A percentile compares a stretch with the other conserved stretches of the same genome.
These are phyloP conservation scores for Aspergillus fumigatus DNA, from an alignment of 2,329 filamentous ascomycete species.

Conservation along the genomic window DNA sequence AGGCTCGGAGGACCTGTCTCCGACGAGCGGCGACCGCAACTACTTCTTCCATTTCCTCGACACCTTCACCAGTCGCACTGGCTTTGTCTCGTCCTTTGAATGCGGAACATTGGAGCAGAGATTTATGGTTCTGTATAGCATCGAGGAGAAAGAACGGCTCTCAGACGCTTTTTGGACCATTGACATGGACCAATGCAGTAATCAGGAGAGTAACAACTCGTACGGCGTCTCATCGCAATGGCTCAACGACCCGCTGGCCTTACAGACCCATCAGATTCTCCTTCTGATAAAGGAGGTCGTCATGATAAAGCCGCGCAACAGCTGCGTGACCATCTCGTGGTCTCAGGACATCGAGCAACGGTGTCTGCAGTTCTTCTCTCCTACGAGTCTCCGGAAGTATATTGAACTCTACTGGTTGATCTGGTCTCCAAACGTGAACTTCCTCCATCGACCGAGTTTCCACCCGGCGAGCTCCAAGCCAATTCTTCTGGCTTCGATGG, in stretches of 20 bases:
- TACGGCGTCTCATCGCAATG: conserved; percentile 11
- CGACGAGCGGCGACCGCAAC: conserved; percentile 3
- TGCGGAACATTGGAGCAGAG: conserved; percentile 32
- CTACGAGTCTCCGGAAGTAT: conserved; percentile 25
- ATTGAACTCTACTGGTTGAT: conserved; percentile 34
- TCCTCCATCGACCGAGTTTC: conserved; percentile 35
- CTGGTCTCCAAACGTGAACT: conserved; percentile 37
- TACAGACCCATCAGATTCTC: conserved; percentile 35
- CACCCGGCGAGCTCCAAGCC: conserved; percentile 25
- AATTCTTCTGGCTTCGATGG: conserved; percentile 32
- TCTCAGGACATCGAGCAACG: conserved; percentile 26
- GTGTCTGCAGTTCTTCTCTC: conserved; percentile 21
- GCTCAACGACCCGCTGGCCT: conserved; percentile 30
- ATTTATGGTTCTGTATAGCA: conserved; percentile 17
- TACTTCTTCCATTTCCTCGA: conserved; percentile 28
- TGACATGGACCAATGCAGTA: not conserved
- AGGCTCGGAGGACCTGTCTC: conserved; percentile 1
- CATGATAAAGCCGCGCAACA: conserved; percentile 31
- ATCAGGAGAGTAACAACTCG: not conserved
- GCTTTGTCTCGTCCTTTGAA: conserved; percentile 34
- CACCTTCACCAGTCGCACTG: conserved; percentile 35
- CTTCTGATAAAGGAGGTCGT: conserved; percentile 33
- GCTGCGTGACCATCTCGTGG: conserved; percentile 29
- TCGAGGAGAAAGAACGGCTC: not conserved
- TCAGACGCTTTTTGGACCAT: not conserved